Base-by-base conservation (phyloP, 495 filamentous ascomycete species). In the Cenococcum geophilum region DNA sequence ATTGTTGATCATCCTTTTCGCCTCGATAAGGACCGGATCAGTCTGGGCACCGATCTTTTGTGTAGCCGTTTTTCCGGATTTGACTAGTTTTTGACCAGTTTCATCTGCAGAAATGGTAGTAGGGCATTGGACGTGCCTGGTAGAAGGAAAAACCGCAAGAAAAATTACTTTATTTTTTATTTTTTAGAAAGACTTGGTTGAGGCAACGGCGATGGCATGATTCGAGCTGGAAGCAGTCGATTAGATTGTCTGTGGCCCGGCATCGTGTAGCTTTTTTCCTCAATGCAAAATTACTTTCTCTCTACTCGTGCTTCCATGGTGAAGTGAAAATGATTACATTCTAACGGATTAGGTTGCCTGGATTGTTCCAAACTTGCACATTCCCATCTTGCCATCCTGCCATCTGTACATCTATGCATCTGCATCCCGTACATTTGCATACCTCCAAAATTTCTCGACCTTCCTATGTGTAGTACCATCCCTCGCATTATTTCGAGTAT, bases 1-100 rank as follows among this genome's bases (percentile, higher is more conserved):
- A 67, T 6, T 45, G 64, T 65, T 64, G 64, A 70, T 69, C 67
- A 64, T 35, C 59, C 47, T 55, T 32, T 51, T 60, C 42, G 36
- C 37, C 37, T 52, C 25, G 32, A 49, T 12, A 43, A 50, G 35
- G 55, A 60, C 61, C 48, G 14, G 67, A 61, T 69, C 66, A 69
- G 66, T 63, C 66, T 65, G 56, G 62, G 55, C 53, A 22, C 23
- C 52, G 22, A 23, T 21, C 48, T 23, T 34, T 34, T 11, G 52
- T 37, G 2, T 22, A 18, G 16, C 25, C 11, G 56, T 55, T 22
- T 11, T 20, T 25, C 16, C 10, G 9, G 9, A 40, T 10, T 21
- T 51, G 47, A 8, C 20, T 55, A 10, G 11, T 40, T 11, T 22
- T 43, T 49, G 12, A 32, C 47, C 2, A n/a, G n/a, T 35, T 5